phyloP scores from a whole-genome alignment of 352 stramenopile species.

The Pythium sp. region DNA sequence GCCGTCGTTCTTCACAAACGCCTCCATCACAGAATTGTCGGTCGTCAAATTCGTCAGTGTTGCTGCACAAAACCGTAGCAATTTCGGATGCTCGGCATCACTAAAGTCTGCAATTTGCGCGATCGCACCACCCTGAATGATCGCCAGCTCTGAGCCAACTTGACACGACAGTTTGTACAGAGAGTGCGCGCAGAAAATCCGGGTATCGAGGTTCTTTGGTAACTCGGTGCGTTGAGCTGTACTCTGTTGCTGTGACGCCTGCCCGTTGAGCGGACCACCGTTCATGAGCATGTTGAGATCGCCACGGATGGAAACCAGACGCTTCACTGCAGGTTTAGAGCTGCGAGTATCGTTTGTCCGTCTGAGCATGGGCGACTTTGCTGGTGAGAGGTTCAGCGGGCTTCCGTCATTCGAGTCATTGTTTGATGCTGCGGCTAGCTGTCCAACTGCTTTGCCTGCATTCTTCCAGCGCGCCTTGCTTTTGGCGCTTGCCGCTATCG shows the following conservation, averaged over 20 bases:
- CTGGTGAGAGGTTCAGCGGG: not conserved
- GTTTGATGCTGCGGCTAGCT: not conserved
- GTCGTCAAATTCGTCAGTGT: conserved; percentile 67
- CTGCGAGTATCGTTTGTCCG: not conserved
- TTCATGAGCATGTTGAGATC: conserved; percentile 27
- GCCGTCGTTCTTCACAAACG: conserved; percentile 52
- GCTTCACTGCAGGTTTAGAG: conserved; percentile 22
- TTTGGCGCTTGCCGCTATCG: conserved; percentile 4
- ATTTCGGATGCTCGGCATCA: conserved; percentile 50
- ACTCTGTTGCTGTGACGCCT: conserved; percentile 5
- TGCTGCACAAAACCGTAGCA: conserved; percentile 61
- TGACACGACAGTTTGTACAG: conserved; percentile 83
- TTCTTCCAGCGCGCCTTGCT: conserved; percentile 16
- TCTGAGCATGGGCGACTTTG: not conserved
- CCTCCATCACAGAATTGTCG: conserved; percentile 30
- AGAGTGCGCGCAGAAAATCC: conserved; percentile 64
- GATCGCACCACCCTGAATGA: conserved; percentile 65
- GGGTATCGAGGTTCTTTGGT: conserved; percentile 48
- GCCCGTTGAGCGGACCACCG: conserved; percentile 15
- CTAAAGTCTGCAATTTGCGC: conserved; percentile 68
- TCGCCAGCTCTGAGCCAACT: conserved; percentile 41
- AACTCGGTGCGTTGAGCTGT: not conserved
- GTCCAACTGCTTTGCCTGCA: not conserved
- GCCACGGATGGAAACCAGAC: conserved; percentile 34
- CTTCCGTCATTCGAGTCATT: not conserved